A percentile compares a stretch with the other conserved stretches of the same genome.
phyloP scores from a whole-genome alignment of 805 yeast genomes.

The Spathaspora girioi region DNA sequence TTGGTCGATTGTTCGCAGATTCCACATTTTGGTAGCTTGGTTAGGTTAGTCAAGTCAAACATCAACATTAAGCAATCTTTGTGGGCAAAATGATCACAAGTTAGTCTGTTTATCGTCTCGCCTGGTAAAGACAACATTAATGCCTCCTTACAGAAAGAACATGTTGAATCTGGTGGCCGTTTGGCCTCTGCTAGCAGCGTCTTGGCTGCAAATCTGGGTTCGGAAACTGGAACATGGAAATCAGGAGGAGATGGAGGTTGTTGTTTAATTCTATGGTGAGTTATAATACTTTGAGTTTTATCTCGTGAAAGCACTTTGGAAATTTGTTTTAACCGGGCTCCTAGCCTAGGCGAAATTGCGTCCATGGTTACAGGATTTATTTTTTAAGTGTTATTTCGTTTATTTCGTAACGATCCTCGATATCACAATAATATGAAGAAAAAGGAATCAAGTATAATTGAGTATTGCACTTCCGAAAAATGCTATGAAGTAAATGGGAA shows the following conservation, averaged over 20 bases:
- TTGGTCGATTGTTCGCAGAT: constrained; percentile 12
- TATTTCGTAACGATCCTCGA: too few relatives aligned
- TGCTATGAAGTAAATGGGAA: too few relatives aligned
- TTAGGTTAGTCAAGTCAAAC: constrained; percentile 10
- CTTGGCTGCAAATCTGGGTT: not conserved
- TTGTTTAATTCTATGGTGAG: not conserved
- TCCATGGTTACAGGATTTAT: too few relatives aligned
- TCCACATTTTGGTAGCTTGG: constrained; percentile 11
- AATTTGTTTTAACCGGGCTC: too few relatives aligned
- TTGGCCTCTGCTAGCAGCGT: constrained; percentile 3
- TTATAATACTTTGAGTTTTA: too few relatives aligned
- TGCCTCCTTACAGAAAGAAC: constrained; percentile 17
- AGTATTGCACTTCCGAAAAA: too few relatives aligned
- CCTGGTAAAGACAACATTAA: constrained; percentile 13
- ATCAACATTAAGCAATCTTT: constrained; percentile 18
- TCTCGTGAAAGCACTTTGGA: too few relatives aligned
- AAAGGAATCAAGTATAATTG: too few relatives aligned
- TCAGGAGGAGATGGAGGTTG: not conserved
- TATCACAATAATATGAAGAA: too few relatives aligned
- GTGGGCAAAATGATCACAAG: constrained; percentile 24
- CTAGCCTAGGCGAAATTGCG: too few relatives aligned
- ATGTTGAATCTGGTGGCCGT: constrained; percentile 4
- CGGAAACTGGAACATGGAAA: not conserved
- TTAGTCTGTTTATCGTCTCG: constrained; percentile 14
- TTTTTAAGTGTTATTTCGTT: too few relatives aligned